These are phyloP conservation scores for Leptographium procerum DNA, from an alignment of 2,329 filamentous ascomycete species.

Conservation along the genomic window DNA sequence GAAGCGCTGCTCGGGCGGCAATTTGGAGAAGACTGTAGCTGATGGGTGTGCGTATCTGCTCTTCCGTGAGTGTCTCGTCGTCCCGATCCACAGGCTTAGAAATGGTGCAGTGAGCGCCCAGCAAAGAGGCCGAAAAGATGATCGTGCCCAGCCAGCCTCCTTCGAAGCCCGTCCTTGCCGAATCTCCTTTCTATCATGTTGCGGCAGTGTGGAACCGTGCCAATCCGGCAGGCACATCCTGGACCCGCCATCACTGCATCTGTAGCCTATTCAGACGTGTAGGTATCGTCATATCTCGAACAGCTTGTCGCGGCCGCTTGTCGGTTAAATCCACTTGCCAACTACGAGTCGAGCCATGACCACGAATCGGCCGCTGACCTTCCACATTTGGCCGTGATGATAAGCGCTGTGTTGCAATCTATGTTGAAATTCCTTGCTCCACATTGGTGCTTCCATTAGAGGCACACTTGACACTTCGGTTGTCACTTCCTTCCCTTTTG, in stretches of 20 bases:
- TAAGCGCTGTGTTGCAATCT: not conserved
- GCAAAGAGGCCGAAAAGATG: not conserved
- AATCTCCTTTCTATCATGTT: not conserved
- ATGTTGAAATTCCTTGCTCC: not conserved
- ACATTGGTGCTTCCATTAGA: too few species aligned
- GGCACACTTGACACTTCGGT: too few species aligned
- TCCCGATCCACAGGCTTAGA: not conserved
- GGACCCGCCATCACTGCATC: not conserved
- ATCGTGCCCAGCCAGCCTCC: not conserved
- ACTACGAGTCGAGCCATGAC: not conserved
- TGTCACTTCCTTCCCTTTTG: not conserved
- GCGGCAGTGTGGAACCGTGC: not conserved
- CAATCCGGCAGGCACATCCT: not conserved
- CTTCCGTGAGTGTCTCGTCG: not conserved
- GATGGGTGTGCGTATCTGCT: not conserved
- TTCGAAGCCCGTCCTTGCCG: not conserved
- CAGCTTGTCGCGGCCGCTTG: not conserved
- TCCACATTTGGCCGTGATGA: not conserved
- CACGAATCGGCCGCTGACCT: not conserved
- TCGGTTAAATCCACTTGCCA: not conserved
- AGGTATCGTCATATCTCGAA: not conserved
- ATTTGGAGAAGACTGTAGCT: not conserved
- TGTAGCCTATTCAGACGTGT: not conserved
- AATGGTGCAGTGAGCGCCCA: not conserved
- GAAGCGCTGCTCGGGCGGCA: not conserved